Evolutionary conservation across 257 asterid species (phyloP).

Genomic region (Leonotis leonurus): DNA sequence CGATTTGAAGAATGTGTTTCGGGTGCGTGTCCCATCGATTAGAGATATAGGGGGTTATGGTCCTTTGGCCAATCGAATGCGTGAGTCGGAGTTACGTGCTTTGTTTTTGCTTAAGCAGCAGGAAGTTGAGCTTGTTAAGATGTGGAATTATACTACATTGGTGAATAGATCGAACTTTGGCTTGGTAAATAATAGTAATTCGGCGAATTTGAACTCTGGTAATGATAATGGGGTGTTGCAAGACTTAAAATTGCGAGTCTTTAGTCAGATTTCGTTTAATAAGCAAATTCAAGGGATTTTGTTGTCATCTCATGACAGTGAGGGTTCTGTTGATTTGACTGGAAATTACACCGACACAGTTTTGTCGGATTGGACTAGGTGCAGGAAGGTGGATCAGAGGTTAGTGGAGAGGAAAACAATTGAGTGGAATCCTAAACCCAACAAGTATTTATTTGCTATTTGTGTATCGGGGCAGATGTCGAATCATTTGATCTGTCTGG

Average conservation of each 20-base stretch:
- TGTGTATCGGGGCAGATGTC: slow-evolving; percentile 97
- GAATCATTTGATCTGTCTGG: slow-evolving; percentile 90
- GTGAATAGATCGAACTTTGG: slow-evolving; percentile 22
- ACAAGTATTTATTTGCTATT: slow-evolving; percentile 78
- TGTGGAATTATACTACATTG: slow-evolving; percentile 53
- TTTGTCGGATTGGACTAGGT: slow-evolving; percentile 39
- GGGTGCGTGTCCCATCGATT: slow-evolving; percentile 33
- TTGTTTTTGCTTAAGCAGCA: slow-evolving; percentile 70
- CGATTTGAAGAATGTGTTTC: slow-evolving; percentile 47
- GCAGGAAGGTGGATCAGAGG: slow-evolving; percentile 64
- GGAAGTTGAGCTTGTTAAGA: slow-evolving; percentile 61
- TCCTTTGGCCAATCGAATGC: slow-evolving; percentile 50
- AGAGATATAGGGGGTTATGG: slow-evolving; percentile 23
- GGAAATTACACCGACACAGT: slow-evolving; percentile 43
- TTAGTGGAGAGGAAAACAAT: slow-evolving; percentile 52
- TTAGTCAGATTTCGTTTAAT: slow-evolving; percentile 62
- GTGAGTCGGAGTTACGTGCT: slow-evolving; percentile 72
- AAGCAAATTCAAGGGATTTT: slow-evolving; percentile 62
- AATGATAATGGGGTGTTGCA: slow-evolving; percentile 19
- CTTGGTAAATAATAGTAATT: slow-evolving; percentile 7
- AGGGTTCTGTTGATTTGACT: slow-evolving; percentile 22
- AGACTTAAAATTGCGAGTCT: slow-evolving; percentile 48
- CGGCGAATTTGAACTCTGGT: slow-evolving; percentile 24
- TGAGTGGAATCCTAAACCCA: slow-evolving; percentile 74
- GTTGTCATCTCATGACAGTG: slow-evolving; percentile 57